A percentile compares a stretch with the other conserved stretches of the same genome.
Conservation (phyloP, 2,329 filamentous ascomycete genomes). For the Calonectria hongkongensis region DNA sequence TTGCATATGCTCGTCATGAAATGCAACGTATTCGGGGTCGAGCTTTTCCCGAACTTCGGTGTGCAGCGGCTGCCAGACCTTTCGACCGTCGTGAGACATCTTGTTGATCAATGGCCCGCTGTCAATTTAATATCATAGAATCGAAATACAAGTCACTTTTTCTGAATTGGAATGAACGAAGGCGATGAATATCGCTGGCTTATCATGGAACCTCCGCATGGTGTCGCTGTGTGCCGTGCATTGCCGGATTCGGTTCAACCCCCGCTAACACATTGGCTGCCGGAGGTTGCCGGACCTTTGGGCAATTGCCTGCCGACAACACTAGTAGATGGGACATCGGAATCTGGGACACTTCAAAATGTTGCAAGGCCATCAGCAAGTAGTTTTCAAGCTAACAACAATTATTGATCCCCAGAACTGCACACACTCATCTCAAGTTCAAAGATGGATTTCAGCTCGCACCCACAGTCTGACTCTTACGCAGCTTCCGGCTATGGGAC, state of each 20-base stretch:
- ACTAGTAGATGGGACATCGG: background rate
- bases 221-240: background rate
- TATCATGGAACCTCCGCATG: conserved; percentile 23
- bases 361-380: background rate
- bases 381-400: background rate
- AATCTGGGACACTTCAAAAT: background rate
- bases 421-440: background rate
- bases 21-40: conserved; percentile 59
- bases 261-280: background rate
- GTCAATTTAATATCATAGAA: background rate
- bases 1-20: conserved; percentile 59
- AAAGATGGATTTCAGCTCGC: conserved; percentile 26
- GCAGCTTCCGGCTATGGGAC: conserved; percentile 61
- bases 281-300: conserved; percentile 7
- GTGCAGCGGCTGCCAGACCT: conserved; percentile 55
- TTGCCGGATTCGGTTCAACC: conserved; percentile 24
- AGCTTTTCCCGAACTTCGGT: conserved; percentile 50
- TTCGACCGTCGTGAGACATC: conserved; percentile 14
- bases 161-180: too few species aligned
- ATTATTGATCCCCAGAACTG: background rate
- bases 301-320: conserved; percentile 8
- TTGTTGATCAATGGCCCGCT: background rate
- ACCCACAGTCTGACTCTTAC: conserved; percentile 49
- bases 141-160: too few species aligned
- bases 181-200: conserved; percentile 1